Base-by-base conservation (phyloP, 2,329 filamentous ascomycete genomes). In the Trichoderma sp. region DNA sequence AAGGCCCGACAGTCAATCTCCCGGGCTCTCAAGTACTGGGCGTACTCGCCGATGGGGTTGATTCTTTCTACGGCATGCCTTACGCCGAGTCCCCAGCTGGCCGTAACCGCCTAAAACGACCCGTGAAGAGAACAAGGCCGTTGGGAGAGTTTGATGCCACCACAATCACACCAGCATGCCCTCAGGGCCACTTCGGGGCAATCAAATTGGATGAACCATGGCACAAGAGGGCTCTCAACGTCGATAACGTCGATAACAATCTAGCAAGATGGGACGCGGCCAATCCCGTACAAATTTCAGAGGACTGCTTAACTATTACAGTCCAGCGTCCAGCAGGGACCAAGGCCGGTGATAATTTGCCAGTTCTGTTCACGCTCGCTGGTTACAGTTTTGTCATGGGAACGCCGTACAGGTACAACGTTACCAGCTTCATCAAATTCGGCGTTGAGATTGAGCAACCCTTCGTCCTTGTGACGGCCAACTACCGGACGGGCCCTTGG, bases 21-120 rank as follows among this genome's bases (percentile, higher is more conserved):
- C 49, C 49, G 5, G 32, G 24, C 26, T 54, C 60, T 13, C 11
- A 30, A 16, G 37, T 64, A 3, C 32, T 14, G 3, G 60, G 60
- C 21, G 18, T 54, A 28, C 49, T 7, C 24, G 5, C 26, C 4
- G 24, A 61, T 14, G 68, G 65, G 8, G 81, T 90, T 14, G 88
- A 91, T 66, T 82, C 80, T 28, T 91, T 90, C 78, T 83, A 83
- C 70, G 88, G 86, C 14, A 89, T 91, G 68, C 89, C 89, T 1
- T 92, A 86, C 72, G 88, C 89, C 2, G 79, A 89, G 70, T 84
- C 87, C 5, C 89, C 89, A 0, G 81, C 84, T 0, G 87, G 86
- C 0, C 74, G 80, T 1, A 81, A 90, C 34, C 84, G 89, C 6
- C 80, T 91, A n/a, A 86, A 84, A 71, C 84, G 86, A 10, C 89